phyloP scores from a whole-genome alignment of 2,329 filamentous ascomycete species.

The Oidium heveae region DNA sequence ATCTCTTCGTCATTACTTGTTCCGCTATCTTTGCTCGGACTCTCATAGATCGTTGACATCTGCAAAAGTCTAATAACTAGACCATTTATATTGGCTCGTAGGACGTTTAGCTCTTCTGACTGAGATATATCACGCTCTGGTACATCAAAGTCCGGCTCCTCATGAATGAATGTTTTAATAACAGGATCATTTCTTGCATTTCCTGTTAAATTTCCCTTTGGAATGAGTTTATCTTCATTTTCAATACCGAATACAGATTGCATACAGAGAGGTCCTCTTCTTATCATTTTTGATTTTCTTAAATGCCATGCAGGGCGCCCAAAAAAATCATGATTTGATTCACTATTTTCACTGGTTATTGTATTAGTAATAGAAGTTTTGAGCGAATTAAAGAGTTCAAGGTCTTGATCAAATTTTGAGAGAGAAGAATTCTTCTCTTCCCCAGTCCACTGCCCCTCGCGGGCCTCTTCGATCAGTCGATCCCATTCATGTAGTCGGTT shows the following conservation, averaged over 20 bases:
- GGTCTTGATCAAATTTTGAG: neutral
- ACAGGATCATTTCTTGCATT: neutral
- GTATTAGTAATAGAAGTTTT: neutral
- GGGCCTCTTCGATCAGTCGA: slow-evolving; percentile 27
- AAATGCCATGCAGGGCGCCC: neutral
- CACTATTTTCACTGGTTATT: neutral
- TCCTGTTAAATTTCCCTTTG: neutral
- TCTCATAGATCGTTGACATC: neutral
- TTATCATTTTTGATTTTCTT: neutral
- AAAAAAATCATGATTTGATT: neutral
- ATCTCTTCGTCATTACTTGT: neutral
- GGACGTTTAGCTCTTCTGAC: neutral
- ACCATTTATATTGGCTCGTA: neutral
- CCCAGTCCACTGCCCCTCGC: slow-evolving; percentile 6
- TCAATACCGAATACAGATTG: neutral
- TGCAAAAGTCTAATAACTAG: neutral
- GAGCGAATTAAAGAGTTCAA: neutral
- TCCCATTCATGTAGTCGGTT: slow-evolving; percentile 34
- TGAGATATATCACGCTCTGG: neutral
- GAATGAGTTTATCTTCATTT: neutral
- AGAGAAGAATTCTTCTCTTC: neutral
- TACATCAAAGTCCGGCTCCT: neutral
- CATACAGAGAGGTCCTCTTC: neutral
- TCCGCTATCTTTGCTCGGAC: neutral
- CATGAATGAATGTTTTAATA: neutral